Percentiles rank a stretch among this genome's conserved stretches.
Evolutionary conservation across 1,139 yeast species (phyloP).

Genomic region (Nakaseomyces nivariensis): DNA sequence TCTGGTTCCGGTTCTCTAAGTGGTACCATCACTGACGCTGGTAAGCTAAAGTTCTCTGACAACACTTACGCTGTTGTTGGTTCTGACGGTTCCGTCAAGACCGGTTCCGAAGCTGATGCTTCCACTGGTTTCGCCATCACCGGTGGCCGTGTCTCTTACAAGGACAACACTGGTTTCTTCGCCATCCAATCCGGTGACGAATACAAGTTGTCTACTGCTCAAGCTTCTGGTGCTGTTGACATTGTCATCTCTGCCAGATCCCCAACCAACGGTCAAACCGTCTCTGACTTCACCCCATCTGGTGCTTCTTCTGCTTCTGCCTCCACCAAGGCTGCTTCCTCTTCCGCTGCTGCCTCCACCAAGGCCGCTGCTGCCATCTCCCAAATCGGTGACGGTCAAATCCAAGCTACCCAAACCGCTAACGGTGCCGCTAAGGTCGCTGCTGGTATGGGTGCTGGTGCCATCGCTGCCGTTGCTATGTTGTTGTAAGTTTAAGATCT

Average conservation of each 20-base stretch:
- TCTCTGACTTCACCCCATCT: slow-evolving; percentile 13
- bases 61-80: slow-evolving; percentile 23
- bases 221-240: slow-evolving; percentile 8
- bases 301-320: slow-evolving; percentile 3
- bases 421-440: slow-evolving; percentile 14
- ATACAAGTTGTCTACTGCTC: slow-evolving; percentile 12
- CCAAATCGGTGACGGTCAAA: slow-evolving; percentile 5
- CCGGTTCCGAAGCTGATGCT: slow-evolving; percentile 17
- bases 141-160: slow-evolving; percentile 21
- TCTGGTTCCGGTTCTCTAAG: slow-evolving; percentile 8
- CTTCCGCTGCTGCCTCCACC: slow-evolving; percentile 1
- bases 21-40: slow-evolving; percentile 26
- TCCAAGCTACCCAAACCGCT: slow-evolving; percentile 8
- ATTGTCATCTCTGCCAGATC: slow-evolving; percentile 14
- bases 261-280: slow-evolving; percentile 9
- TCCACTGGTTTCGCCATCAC: slow-evolving; percentile 24
- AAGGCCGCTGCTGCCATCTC: slow-evolving; percentile 3
- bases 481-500: slow-evolving; percentile 3
- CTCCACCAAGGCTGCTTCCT: background rate
- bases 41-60: slow-evolving; percentile 24
- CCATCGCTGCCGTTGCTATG: slow-evolving; percentile 14
- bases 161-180: slow-evolving; percentile 20
- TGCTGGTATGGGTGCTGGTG: slow-evolving; percentile 15
- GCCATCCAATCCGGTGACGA: slow-evolving; percentile 12
- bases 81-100: slow-evolving; percentile 13